Base-by-base conservation (phyloP, 306 rosid genomes). In the Cucumis sativus region DNA sequence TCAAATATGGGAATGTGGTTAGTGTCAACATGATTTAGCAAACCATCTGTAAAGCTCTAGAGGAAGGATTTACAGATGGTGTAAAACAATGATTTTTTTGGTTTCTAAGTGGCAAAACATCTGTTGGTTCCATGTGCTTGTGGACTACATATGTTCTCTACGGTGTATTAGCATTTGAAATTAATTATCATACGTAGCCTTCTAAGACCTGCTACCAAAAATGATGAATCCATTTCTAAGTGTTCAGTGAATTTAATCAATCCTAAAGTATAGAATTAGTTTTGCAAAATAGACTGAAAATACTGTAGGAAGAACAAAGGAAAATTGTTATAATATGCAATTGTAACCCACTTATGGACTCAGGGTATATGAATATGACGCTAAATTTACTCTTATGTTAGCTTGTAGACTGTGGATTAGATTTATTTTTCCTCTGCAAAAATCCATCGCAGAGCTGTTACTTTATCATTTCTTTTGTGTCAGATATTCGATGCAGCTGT, bases 401-500 rank as follows among this genome's bases (percentile, higher is more conserved):
- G 56, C 18, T 7, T 43, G 37, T 33, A 33, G 49, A 43, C 7
- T 51, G 56, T 51, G 56, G 18, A 70, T 70, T 23, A 47, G n/a
- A 47, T 70, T 45, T 70, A 70, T 47, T 70, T 9, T 25, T 13
- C 25, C 59, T 71, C 57, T 16, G 43, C 57, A 41, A 69, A 41
- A 49, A 15, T 25, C 23, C 28, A 47, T 28, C 16, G 12, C 25
- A 6, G 28, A 73, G 45, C 47, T 12, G 51, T 51, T 61, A 80
- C 66, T 54, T 82, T 67, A 49, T 74, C 20, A 63, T 41, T 60
- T 21, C 57, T 39, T 66, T 84, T 85, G 80, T 82, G 33, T 37
- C 84, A 95, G 99, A 84, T 86, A 77, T 89, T 79, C 59, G 97
- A 95, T 89, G 99, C 99, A 0, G 97, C 86, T 78, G 92, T 95